Evolutionary conservation across 2,329 filamentous ascomycete genomes (phyloP).

Genomic region (Epichloe sylvatica): DNA sequence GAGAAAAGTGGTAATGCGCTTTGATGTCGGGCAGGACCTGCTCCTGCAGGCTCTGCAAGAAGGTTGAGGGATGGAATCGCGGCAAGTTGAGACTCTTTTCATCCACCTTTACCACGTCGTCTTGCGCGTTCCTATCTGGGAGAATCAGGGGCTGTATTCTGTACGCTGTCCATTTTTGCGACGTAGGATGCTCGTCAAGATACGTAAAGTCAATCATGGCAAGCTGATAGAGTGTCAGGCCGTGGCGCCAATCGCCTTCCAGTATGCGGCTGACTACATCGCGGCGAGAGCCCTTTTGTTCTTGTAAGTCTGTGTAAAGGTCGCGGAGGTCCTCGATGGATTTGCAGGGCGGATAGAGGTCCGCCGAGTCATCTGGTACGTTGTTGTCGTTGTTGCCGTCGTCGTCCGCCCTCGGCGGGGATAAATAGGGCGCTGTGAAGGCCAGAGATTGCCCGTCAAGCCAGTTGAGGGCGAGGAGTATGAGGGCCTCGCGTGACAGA

Average conservation of each 20-base stretch:
- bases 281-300: conserved; percentile 44
- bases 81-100: conserved; percentile 40
- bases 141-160: conserved; percentile 40
- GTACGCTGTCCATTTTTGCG: conserved; percentile 51
- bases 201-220: conserved; percentile 56
- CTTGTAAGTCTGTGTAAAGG: conserved; percentile 46
- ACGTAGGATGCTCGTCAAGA: conserved; percentile 49
- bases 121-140: conserved; percentile 22
- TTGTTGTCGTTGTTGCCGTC: conserved; percentile 23
- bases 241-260: conserved; percentile 55
- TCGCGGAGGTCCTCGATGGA: conserved; percentile 54
- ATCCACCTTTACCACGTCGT: conserved; percentile 28
- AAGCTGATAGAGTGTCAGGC: conserved; percentile 50
- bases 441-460: conserved; percentile 51
- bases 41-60: conserved; percentile 59
- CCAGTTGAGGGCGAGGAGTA: conserved; percentile 65
- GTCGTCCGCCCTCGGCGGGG: conserved; percentile 10
- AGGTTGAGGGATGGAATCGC: conserved; percentile 67
- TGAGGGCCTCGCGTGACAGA: conserved; percentile 56
- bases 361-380: conserved; percentile 44
- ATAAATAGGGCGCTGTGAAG: conserved; percentile 30
- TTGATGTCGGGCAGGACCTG: conserved; percentile 69
- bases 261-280: conserved; percentile 50
- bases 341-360: conserved; percentile 53
- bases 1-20: conserved; percentile 67